A percentile compares a stretch with the other conserved stretches of the same genome.
Evolutionary conservation across 805 yeast species (phyloP).

Genomic region (Metahyphopichia silvanorum): DNA sequence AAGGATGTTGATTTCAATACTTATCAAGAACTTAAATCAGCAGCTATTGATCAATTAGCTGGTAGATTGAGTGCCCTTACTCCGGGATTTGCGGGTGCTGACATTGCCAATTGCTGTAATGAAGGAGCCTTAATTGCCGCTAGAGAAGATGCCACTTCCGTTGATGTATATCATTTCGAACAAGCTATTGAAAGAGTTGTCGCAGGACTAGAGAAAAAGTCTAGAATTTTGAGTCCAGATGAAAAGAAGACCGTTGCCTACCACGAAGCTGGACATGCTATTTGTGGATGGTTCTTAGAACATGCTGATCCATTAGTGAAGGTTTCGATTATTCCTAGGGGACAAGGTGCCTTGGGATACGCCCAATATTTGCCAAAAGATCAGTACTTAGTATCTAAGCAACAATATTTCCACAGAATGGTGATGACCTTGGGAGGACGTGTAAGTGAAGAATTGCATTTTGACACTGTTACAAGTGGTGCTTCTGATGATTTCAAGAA

Average conservation of each 20-base stretch:
- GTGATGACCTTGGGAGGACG: conserved; percentile 94
- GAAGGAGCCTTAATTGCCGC: conserved; percentile 96
- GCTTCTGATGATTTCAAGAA: conserved; percentile 92
- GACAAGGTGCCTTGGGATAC: conserved; percentile 93
- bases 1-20: conserved; percentile 38
- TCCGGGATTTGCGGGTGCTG: conserved; percentile 96
- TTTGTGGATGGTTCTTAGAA: conserved; percentile 89
- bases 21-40: conserved; percentile 36
- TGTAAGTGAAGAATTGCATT: conserved; percentile 87
- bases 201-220: conserved; percentile 89
- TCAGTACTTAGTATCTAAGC: conserved; percentile 70
- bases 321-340: conserved; percentile 93
- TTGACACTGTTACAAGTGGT: conserved; percentile 84
- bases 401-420: conserved; percentile 80
- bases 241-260: conserved; percentile 87
- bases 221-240: conserved; percentile 71
- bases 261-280: conserved; percentile 97
- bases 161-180: conserved; percentile 75
- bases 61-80: conserved; percentile 89
- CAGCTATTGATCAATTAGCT: conserved; percentile 56
- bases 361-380: conserved; percentile 94
- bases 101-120: conserved; percentile 90
- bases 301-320: conserved; percentile 88
- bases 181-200: conserved; percentile 91
- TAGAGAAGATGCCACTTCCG: conserved; percentile 60